Percentiles rank a stretch among this genome's conserved stretches.
phyloP scores from a whole-genome alignment of 2,329 filamentous ascomycete genomes.

The Cordyceps cicadae region DNA sequence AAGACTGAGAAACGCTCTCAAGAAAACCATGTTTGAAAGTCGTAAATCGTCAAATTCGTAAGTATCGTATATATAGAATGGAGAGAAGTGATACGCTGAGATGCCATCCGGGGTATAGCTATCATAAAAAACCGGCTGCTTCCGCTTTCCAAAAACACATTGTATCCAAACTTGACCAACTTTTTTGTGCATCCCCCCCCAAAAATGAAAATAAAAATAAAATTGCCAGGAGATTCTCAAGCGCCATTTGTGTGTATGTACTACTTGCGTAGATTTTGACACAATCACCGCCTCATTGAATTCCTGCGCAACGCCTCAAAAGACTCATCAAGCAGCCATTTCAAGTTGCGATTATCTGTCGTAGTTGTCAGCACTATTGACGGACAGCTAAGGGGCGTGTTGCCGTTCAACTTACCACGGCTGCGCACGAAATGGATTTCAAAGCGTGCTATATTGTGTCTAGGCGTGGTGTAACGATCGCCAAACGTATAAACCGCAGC shows the following conservation, averaged over 20 bases:
- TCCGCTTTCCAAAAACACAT: not conserved
- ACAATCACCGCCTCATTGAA: no score
- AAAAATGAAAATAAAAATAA: not conserved
- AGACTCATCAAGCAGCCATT: not conserved
- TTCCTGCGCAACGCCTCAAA: not conserved
- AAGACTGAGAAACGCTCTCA: not conserved
- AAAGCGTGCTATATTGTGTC: not conserved
- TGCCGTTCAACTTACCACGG: not conserved
- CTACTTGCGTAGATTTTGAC: not conserved
- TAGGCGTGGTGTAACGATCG: conserved; percentile 1
- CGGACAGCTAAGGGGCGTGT: not conserved
- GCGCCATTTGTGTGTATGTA: not conserved
- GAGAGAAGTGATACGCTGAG: not conserved
- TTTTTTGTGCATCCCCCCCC: not conserved
- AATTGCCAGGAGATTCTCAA: not conserved
- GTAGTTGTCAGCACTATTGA: not conserved
- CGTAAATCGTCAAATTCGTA: not conserved
- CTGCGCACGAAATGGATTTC: not conserved
- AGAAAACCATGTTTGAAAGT: not conserved
- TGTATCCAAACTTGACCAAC: not conserved
- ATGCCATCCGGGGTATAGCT: not conserved
- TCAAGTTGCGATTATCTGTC: not conserved
- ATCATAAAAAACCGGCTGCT: not conserved
- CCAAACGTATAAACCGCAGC: not conserved
- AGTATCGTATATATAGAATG: not conserved